Conservation (phyloP, 768 basidiomycete genomes). For the Nevesoporus exiguus region DNA sequence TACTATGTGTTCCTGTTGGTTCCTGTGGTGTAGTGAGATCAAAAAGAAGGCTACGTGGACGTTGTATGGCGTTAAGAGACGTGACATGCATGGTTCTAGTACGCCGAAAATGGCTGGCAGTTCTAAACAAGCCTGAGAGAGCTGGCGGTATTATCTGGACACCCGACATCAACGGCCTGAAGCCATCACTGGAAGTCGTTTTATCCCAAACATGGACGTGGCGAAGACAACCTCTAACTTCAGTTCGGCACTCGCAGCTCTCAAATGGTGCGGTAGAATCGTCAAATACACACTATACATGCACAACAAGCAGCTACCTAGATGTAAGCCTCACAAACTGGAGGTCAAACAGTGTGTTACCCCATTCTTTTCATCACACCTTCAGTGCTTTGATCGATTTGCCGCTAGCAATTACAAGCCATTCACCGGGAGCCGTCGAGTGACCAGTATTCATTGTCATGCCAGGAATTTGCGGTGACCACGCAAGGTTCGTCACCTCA, state of each 20-base stretch:
- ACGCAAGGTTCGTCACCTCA: constrained; percentile 82
- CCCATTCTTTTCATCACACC: constrained; percentile 44
- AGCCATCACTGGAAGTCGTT: not conserved
- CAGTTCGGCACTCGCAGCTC: too few relatives aligned
- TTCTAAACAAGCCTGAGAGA: too few relatives aligned
- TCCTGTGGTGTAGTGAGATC: too few relatives aligned
- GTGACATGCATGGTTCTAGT: too few relatives aligned
- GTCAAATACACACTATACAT: not conserved
- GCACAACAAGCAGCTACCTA: not conserved
- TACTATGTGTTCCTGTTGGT: too few relatives aligned
- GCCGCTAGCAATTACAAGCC: constrained; percentile 82
- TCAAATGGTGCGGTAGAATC: not conserved
- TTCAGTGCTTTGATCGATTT: constrained; percentile 80
- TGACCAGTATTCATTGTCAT: constrained; percentile 74
- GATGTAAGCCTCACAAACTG: not conserved
- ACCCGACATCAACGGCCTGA: not conserved
- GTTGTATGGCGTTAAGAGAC: too few relatives aligned
- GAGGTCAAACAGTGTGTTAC: not conserved
- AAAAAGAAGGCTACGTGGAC: too few relatives aligned
- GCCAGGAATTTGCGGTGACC: constrained; percentile 82
- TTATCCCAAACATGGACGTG: not conserved
- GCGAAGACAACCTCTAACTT: not conserved
- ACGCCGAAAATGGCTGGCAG: too few relatives aligned
- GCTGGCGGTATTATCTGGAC: too few relatives aligned
- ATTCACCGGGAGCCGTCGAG: constrained; percentile 74